Percentiles rank a stretch among this genome's conserved stretches.
Evolutionary conservation across 1,284 basidiomycete genomes (phyloP).

Genomic region (Ceratobasidium sp.): DNA sequence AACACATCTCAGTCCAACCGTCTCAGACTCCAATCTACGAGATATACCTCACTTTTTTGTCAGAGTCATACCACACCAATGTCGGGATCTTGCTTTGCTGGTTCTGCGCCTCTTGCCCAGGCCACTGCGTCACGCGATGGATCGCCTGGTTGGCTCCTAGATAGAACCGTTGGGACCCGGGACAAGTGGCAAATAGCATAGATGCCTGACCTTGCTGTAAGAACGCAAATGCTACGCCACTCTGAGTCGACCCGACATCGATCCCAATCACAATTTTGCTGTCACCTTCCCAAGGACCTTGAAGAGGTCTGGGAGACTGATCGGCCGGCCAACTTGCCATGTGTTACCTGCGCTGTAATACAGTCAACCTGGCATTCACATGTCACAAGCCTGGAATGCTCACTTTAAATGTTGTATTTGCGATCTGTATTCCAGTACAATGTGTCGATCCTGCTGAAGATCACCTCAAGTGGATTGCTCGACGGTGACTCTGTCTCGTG

Average conservation of each 20-base stretch:
- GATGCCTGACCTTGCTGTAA: not conserved
- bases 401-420: too few species aligned
- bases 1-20: not conserved
- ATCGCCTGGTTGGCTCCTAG: slow-evolving; percentile 9
- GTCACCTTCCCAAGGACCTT: slow-evolving; percentile 17
- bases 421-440: too few species aligned
- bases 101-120: slow-evolving; percentile 35
- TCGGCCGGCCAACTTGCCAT: not conserved
- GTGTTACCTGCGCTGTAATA: too few species aligned
- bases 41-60: slow-evolving; percentile 10
- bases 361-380: not conserved
- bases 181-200: not conserved
- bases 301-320: not conserved
- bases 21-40: not conserved
- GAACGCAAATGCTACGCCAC: slow-evolving; percentile 15
- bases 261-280: slow-evolving; percentile 36
- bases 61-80: slow-evolving; percentile 41
- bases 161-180: not conserved
- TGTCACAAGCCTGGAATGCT: too few species aligned
- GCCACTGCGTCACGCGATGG: slow-evolving; percentile 42
- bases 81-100: slow-evolving; percentile 44
- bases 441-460: too few species aligned
- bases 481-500: too few species aligned
- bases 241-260: slow-evolving; percentile 37
- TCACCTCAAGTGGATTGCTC: too few species aligned